Percentiles rank a stretch among this genome's conserved stretches.
Evolutionary conservation across 1,284 basidiomycete species (phyloP).

Genomic region (Cutaneotrichosporon dermatis): DNA sequence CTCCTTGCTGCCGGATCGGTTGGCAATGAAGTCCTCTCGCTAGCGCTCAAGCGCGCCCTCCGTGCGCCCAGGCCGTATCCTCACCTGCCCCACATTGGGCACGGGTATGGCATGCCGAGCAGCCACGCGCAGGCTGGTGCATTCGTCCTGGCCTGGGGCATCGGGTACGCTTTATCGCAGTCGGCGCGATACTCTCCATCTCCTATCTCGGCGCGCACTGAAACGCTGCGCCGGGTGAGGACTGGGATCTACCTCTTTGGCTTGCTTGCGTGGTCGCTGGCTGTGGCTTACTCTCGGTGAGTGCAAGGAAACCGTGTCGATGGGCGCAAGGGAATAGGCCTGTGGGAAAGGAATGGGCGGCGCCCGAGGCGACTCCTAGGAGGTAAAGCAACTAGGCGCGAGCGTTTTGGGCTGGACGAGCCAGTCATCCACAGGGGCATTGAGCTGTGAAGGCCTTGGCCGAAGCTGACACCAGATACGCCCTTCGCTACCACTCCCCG

Average conservation of each 20-base stretch:
- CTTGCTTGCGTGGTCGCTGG: conserved; percentile 36
- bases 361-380: no score
- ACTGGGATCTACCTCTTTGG: conserved; percentile 35
- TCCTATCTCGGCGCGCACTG: not conserved
- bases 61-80: conserved; percentile 23
- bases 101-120: conserved; percentile 47
- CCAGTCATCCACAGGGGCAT: no score
- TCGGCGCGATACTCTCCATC: no score
- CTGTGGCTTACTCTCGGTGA: conserved; percentile 45
- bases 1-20: conserved; percentile 38
- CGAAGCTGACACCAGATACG: conserved; percentile 27
- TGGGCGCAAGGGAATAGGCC: no score
- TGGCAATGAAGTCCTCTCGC: conserved; percentile 38
- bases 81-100: conserved; percentile 25
- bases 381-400: no score
- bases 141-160: conserved; percentile 40
- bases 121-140: conserved; percentile 46
- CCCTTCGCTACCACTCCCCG: conserved; percentile 44
- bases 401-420: no score
- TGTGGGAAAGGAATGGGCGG: no score
- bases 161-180: conserved; percentile 30
- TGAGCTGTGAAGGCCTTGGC: no score
- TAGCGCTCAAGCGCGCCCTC: conserved; percentile 31
- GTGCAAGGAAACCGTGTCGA: not conserved
- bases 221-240: conserved; percentile 18